Evolutionary conservation across 2,329 filamentous ascomycete species (phyloP).

Genomic region (Laburnicola sp.): DNA sequence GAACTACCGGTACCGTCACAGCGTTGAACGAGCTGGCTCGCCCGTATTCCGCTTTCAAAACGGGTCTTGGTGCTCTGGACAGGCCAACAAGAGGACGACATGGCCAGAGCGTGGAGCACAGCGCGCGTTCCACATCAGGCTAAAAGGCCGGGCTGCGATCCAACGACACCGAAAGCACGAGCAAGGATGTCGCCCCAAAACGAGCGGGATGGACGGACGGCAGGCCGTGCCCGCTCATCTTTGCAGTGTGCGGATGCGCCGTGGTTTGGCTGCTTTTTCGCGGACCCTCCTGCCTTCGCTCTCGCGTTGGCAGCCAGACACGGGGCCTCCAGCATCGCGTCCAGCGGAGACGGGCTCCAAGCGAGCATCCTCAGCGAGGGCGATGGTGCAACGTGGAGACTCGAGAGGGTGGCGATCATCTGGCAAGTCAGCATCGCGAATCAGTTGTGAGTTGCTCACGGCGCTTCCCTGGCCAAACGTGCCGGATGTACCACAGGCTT

Average conservation of each 20-base stretch:
- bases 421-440: constrained; percentile 38
- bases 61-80: constrained; percentile 35
- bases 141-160: constrained; percentile 36
- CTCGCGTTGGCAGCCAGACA: constrained; percentile 9
- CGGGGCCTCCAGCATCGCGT: not conserved
- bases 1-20: constrained; percentile 37
- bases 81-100: constrained; percentile 24
- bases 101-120: constrained; percentile 18
- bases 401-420: constrained; percentile 39
- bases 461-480: constrained; percentile 38
- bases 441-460: constrained; percentile 17
- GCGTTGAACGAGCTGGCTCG: not conserved
- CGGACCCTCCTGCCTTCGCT: constrained; percentile 22
- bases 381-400: constrained; percentile 45
- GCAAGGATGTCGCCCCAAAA: constrained; percentile 35
- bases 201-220: constrained; percentile 42
- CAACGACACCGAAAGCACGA: constrained; percentile 20
- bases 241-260: constrained; percentile 19
- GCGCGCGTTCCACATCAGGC: constrained; percentile 37
- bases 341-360: constrained; percentile 3
- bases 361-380: constrained; percentile 10
- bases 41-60: constrained; percentile 28
- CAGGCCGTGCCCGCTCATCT: constrained; percentile 34
- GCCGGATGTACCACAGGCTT: constrained; percentile 41
- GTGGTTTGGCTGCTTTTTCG: constrained; percentile 28